Conservation (phyloP, 139 green algal species). For the Chlorella sp. region DNA sequence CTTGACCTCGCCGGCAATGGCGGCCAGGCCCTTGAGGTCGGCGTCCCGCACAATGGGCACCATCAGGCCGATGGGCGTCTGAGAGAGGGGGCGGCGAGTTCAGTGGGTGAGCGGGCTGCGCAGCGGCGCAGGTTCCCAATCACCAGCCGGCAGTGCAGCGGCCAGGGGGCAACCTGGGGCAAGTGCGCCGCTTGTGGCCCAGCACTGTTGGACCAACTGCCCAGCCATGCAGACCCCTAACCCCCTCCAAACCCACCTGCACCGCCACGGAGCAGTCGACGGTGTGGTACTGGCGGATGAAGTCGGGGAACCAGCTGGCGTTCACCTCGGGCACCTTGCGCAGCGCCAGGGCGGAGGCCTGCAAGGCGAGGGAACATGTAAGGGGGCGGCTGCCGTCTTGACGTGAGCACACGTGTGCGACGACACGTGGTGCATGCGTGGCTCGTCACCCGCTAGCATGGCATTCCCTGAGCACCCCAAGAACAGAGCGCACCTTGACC, state of each 20-base stretch:
- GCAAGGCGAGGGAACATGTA: not conserved
- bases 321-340: slow-evolving; percentile 85
- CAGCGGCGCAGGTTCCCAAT: no score
- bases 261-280: slow-evolving; percentile 54
- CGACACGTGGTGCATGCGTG: not conserved
- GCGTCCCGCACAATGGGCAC: slow-evolving; percentile 87
- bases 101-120: no score
- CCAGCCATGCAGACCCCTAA: no score
- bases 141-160: no score
- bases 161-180: no score
- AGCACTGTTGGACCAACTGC: no score
- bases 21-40: slow-evolving; percentile 71
- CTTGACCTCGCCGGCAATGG: slow-evolving; percentile 79
- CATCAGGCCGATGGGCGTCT: slow-evolving; percentile 89
- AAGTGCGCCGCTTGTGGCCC: no score
- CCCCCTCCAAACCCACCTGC: slow-evolving; percentile 1
- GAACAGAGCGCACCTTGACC: slow-evolving; percentile 93
- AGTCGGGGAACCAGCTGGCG: slow-evolving; percentile 84
- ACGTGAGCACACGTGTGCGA: not conserved
- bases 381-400: not conserved
- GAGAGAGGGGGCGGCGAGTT: slow-evolving; percentile 72
- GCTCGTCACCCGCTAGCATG: no score
- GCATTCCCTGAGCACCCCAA: no score
- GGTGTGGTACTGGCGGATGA: slow-evolving; percentile 87
- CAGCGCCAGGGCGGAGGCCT: slow-evolving; percentile 79